Percentiles rank a stretch among this genome's conserved stretches.
phyloP scores from a whole-genome alignment of 192 early-diverging fungal genomes.

The Phycomyces blakesleeanus region DNA sequence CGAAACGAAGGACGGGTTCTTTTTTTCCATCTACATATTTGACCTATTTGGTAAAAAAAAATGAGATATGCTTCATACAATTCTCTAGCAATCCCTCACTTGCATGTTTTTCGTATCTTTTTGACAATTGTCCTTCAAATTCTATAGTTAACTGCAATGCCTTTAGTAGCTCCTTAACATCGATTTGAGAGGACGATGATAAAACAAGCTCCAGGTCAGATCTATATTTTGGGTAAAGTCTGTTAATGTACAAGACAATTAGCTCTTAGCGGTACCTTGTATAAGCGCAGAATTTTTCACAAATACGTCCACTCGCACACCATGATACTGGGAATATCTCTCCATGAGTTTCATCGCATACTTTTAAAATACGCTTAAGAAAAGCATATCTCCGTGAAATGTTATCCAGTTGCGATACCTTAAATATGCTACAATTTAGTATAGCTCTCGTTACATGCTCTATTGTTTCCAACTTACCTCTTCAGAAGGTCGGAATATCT shows the following conservation, averaged over 20 bases:
- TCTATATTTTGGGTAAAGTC: slow-evolving; percentile 26
- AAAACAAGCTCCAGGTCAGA: slow-evolving; percentile 67
- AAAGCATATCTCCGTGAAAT: slow-evolving; percentile 88
- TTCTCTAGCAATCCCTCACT: slow-evolving; percentile 3
- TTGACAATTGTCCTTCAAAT: slow-evolving; percentile 83
- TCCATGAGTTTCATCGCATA: slow-evolving; percentile 86
- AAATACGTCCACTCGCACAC: slow-evolving; percentile 69
- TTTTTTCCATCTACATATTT: slow-evolving; percentile 25
- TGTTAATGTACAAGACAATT: slow-evolving; percentile 7
- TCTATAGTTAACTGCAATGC: slow-evolving; percentile 82
- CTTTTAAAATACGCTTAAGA: slow-evolving; percentile 85
- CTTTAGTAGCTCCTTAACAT: slow-evolving; percentile 70
- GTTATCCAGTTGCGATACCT: slow-evolving; percentile 70
- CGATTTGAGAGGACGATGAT: slow-evolving; percentile 46
- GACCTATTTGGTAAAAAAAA: slow-evolving; percentile 5
- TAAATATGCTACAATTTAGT: background rate
- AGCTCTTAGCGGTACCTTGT: slow-evolving; percentile 57
- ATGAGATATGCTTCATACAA: background rate
- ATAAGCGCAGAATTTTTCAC: slow-evolving; percentile 75
- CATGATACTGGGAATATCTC: slow-evolving; percentile 77
- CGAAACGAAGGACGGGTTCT: slow-evolving; percentile 52
- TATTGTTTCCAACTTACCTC: too few species aligned
- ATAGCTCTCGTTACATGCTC: too few species aligned
- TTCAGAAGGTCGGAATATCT: slow-evolving; percentile 68
- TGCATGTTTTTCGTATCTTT: slow-evolving; percentile 61